Evolutionary conservation across 768 basidiomycete species (phyloP).

Genomic region (Kwoniella heveanensis): DNA sequence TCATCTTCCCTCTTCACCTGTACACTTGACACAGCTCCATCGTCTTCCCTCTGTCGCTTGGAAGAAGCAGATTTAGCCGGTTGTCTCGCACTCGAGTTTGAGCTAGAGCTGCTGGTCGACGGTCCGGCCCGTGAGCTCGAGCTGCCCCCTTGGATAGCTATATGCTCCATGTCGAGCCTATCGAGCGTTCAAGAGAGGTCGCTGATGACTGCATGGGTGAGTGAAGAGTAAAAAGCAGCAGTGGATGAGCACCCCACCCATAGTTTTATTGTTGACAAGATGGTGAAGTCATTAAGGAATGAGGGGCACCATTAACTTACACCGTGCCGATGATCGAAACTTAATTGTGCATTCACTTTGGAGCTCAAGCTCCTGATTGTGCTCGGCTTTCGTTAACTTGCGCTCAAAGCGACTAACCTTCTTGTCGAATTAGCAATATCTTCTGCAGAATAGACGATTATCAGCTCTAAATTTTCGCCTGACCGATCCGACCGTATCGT

Average conservation of each 20-base stretch:
- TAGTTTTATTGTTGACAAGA: conserved; percentile 13
- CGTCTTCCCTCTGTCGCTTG: conserved; percentile 16
- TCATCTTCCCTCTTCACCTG: conserved; percentile 17
- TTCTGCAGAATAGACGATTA: no score
- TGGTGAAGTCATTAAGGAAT: conserved; percentile 4
- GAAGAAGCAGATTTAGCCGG: conserved; percentile 4
- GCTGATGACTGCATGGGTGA: no score
- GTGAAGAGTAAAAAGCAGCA: not conserved
- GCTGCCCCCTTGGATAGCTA: not conserved
- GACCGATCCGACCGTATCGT: no score
- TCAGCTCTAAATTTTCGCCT: no score
- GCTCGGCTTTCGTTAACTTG: no score
- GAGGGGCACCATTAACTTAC: conserved; percentile 6
- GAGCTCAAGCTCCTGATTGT: no score
- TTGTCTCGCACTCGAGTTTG: not conserved
- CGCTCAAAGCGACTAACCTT: no score
- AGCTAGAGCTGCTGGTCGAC: not conserved
- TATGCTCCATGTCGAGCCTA: not conserved
- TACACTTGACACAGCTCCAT: not conserved
- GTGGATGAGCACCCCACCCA: no score
- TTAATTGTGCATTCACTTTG: no score
- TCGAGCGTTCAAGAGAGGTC: not conserved
- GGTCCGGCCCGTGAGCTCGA: conserved; percentile 1
- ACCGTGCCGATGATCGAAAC: not conserved
- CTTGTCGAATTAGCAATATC: no score